Evolutionary conservation across 75 land plant species (phyloP), one percentile per base, ranked within the genome.

Genomic region (Larix kaempferi): DNA sequence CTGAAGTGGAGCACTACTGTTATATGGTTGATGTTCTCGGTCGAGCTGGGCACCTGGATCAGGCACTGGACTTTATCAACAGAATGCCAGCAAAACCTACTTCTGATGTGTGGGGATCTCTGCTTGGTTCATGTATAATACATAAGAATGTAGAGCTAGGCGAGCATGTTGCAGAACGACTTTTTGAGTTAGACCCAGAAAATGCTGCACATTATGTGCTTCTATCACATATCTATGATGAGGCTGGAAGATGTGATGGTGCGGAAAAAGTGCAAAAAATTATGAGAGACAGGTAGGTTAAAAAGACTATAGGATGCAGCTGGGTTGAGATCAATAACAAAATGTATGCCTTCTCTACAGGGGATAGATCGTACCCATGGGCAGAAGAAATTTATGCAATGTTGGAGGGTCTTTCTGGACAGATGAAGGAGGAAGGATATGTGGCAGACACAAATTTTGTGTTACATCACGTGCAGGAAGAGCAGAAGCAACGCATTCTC

Each of bases 21-120:
- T 72, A 76, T 49, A 78, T 78, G 44, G 59, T 75, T 57, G 80
- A 78, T 59, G 59, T 72, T 2, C 80, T 78, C 72, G 80, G 78
- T 22, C 80, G 80, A 74, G 80, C 74, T 13, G 80, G 80, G 41
- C 80, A 11, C 19, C 49, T 78, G 25, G 74, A 78, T 73, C 78
- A 78, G 77, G 80, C 80, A 54, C 33, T 49, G 49, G 22, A 55
- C 3, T 55, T 73, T 19, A 27, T 73, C 14, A 52, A 73, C 49
- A 73, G 22, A 2, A 52, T 73, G 75, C 57, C 75, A 54, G 6
- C 52, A 55, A 49, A 54, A 27, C 57, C 75, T 54, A 73, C 49
- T 26, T 21, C 33, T 55, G 52, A 29, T 73, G 77, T 78, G 7
- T 73, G 76, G 80, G 74, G 59, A 3, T 75, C 80, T 11, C 74